Base-by-base conservation (phyloP, 2,329 filamentous ascomycete genomes). In the Metarhizium rileyi region DNA sequence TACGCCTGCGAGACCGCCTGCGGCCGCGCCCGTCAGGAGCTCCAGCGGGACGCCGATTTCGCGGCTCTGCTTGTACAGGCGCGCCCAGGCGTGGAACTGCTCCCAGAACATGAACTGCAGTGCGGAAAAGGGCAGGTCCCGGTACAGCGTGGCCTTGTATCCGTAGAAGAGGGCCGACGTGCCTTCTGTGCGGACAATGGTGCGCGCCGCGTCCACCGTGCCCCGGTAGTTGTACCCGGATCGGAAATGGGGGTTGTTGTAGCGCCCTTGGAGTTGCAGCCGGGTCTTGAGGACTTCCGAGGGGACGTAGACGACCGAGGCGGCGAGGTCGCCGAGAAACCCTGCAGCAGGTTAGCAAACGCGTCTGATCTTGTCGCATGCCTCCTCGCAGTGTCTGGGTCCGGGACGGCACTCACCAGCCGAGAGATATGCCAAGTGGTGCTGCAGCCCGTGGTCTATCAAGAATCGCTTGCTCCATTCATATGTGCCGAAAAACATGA, bases 51-150 rank as follows among this genome's bases (percentile, higher is more conserved):
- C 69, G 1, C 93, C 93, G 48, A 98, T 94, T 51, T 96, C 88
- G 50, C 84, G 80, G 54, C 83, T 86, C 30, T 85, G 81, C 62
- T 86, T 83, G 76, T 86, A 94, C 48, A 81, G 67, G 61, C 86
- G 86, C 1, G 93, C 90, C 76, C 88, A 80, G 43, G 76, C 81
- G 60, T 90, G 87, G 63, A 90, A 90, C 66, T 97, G 88, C 67
- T 98, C 93, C 73, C 95, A 98, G 65, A 98, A 96, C 61, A 94
- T 91, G 68, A 98, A 97, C 63, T 98, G 93, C 10, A 98, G 71
- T 1, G 93, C 93, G 0, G 91, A 97, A 64, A 96, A 98, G 2
- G 93, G 93, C 22, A 98, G 76, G 61, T 98, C 93, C 51, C 93
- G 86, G 70, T 87, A 93, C 3, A 98, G 80, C 0, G 93, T 98